A percentile compares a stretch with the other conserved stretches of the same genome.
These are phyloP conservation scores for Pseudogymnoascus sp. DNA, from an alignment of 2,329 filamentous ascomycete genomes.

Conservation along the genomic window DNA sequence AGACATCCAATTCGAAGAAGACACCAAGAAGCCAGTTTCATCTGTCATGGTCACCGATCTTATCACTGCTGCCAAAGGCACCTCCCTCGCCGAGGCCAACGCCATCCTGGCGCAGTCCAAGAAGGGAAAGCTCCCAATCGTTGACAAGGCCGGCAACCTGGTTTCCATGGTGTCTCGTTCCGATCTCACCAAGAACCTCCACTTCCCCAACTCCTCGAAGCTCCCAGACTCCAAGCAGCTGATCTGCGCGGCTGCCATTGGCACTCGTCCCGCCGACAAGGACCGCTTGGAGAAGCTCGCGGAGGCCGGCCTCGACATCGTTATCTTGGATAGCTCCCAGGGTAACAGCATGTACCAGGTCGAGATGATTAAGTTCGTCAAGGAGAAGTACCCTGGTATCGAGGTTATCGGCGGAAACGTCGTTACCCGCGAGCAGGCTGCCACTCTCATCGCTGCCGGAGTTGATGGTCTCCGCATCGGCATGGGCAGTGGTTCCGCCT, in stretches of 20 bases:
- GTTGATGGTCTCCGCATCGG: conserved; percentile 96
- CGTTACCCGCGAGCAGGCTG: conserved; percentile 94
- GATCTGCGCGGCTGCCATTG: conserved; percentile 89
- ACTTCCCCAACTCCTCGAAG: conserved; percentile 95
- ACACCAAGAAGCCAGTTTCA: conserved; percentile 65
- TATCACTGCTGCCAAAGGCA: conserved; percentile 76
- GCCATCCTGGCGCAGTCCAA: conserved; percentile 88
- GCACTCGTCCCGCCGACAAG: conserved; percentile 92
- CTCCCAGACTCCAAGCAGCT: conserved; percentile 96
- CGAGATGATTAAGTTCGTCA: conserved; percentile 96
- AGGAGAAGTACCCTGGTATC: conserved; percentile 74
- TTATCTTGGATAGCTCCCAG: conserved; percentile 92
- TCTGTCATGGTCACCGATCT: conserved; percentile 95
- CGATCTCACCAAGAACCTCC: conserved; percentile 96
- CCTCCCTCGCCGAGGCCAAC: conserved; percentile 84
- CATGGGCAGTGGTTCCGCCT: conserved; percentile 97
- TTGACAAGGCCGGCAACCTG: conserved; percentile 76
- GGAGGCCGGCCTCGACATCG: conserved; percentile 90
- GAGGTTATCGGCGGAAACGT: conserved; percentile 99
- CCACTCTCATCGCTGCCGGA: conserved; percentile 82
- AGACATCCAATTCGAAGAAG: conserved; percentile 92
- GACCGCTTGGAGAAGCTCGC: conserved; percentile 76
- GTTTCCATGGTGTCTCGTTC: conserved; percentile 90
- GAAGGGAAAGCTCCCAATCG: conserved; percentile 96
- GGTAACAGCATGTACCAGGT: conserved; percentile 99